Conservation (phyloP, 169 alveolate genomes). For the Babesia microti region DNA sequence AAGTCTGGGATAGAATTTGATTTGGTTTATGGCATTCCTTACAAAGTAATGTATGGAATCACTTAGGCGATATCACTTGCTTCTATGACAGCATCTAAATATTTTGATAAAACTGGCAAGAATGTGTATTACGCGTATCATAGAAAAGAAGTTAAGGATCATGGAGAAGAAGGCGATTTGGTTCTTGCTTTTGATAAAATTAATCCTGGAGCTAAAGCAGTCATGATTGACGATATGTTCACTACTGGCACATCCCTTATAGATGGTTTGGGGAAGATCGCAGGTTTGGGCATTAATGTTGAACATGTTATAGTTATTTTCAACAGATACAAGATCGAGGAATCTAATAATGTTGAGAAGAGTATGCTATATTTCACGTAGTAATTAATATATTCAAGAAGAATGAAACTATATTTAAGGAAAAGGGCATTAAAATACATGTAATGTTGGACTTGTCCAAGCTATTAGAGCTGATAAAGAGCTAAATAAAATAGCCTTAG, state of each 20-base stretch:
- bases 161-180: conserved; percentile 35
- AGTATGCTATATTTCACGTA: too few relatives aligned
- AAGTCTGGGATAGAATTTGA: conserved; percentile 26
- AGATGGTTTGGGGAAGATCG: conserved; percentile 12
- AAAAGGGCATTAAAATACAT: too few relatives aligned
- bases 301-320: conserved; percentile 30
- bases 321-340: too few relatives aligned
- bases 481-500: too few relatives aligned
- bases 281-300: conserved; percentile 15
- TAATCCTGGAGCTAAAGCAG: conserved; percentile 24
- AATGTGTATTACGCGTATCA: conserved; percentile 32
- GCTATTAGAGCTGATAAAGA: too few relatives aligned
- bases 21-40: conserved; percentile 32
- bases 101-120: conserved; percentile 35
- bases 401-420: too few relatives aligned
- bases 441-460: too few relatives aligned
- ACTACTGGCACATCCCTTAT: conserved; percentile 31
- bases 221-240: conserved; percentile 33
- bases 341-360: too few relatives aligned
- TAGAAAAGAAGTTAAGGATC: conserved; percentile 40
- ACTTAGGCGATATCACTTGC: conserved; percentile 37
- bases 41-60: conserved; percentile 18
- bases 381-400: too few relatives aligned
- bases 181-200: conserved; percentile 17
- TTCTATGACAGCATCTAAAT: conserved; percentile 21